These are phyloP conservation scores for Boletus rufocinnamomeus DNA, from an alignment of 768 basidiomycete genomes.

Conservation along the genomic window DNA sequence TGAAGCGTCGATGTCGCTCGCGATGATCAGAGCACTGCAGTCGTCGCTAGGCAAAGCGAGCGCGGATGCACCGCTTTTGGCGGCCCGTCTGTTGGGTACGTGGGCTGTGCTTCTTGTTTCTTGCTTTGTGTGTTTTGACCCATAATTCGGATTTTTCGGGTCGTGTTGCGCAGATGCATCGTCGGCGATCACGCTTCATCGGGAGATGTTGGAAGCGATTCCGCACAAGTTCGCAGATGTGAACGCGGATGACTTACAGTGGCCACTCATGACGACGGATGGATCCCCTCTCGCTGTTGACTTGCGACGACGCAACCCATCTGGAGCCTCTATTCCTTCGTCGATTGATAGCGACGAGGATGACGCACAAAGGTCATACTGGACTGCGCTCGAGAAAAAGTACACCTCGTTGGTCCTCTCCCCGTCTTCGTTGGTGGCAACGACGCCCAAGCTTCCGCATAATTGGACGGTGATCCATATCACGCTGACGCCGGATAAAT, in stretches of 20 bases:
- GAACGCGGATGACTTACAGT: constrained; percentile 65
- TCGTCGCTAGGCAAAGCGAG: constrained; percentile 72
- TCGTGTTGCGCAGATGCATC: constrained; percentile 57
- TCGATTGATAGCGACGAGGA: constrained; percentile 39
- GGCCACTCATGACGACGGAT: constrained; percentile 59
- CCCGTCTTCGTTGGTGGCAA: constrained; percentile 41
- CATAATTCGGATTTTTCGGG: neutral
- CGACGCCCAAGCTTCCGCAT: constrained; percentile 54
- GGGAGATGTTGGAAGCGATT: constrained; percentile 86
- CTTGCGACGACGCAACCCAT: constrained; percentile 22
- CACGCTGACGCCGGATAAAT: constrained; percentile 79
- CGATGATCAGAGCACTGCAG: constrained; percentile 72
- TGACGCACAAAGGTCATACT: constrained; percentile 51
- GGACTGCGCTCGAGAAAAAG: constrained; percentile 57
- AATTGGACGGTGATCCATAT: constrained; percentile 88
- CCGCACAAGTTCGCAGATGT: constrained; percentile 61
- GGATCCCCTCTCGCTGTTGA: constrained; percentile 41
- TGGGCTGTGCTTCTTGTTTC: neutral
- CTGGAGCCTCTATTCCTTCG: constrained; percentile 18
- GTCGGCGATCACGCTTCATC: constrained; percentile 73
- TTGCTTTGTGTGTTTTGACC: neutral
- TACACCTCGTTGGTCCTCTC: constrained; percentile 41
- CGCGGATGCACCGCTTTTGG: constrained; percentile 50
- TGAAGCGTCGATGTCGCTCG: constrained; percentile 70
- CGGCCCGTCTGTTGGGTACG: constrained; percentile 65